Evolutionary conservation across 495 filamentous ascomycete genomes (phyloP), one percentile per base, ranked within the genome.

Genomic region (Rhizodiscina lignyota): DNA sequence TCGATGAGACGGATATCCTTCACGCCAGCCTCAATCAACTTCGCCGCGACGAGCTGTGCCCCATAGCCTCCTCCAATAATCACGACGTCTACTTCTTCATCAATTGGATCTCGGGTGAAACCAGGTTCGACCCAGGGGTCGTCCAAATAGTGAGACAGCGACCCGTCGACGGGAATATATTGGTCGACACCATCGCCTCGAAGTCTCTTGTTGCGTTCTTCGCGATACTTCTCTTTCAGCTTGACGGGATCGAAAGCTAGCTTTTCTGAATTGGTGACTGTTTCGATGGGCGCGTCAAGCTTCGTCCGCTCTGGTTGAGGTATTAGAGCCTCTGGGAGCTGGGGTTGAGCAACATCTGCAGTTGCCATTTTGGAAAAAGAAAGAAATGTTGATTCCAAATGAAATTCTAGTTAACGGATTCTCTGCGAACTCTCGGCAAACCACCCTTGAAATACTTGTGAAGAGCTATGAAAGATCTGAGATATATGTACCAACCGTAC

Each of bases 1-100:
- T 52, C 49, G 13, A 52, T 22, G 18, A 52, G 42, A 16, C 27
- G 18, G 18, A 51, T 35, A 16, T 45, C 32, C 28, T 18, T 21
- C 6, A 45, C 21, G 18, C 42, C 42, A 2, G 23, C 32, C 21
- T 45, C 33, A 18, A 45, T 21, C 26, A 45, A 20, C 20, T 38
- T 22, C 18, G 35, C 38, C 11, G 42, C 37, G 28, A 41, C 30
- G 18, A 32, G 17, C 34, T 37, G 38, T 3, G 32, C 42, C 20
- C 42, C 42, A 34, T 37, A 45, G 11, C 42, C 42, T 11, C 42
- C 42, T 2, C 42, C 42, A 10, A 45, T 29, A 17, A 45, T 35
- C n/a, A 45, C 27, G 8, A 45, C 37, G 10, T 45, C 42, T 1
- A 41, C 38, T 10, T 41, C 34, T 34, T 45, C 42, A 12, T 40